These are phyloP conservation scores for Solanum bukasovii DNA, from an alignment of 257 asterid species.

Conservation along the genomic window DNA sequence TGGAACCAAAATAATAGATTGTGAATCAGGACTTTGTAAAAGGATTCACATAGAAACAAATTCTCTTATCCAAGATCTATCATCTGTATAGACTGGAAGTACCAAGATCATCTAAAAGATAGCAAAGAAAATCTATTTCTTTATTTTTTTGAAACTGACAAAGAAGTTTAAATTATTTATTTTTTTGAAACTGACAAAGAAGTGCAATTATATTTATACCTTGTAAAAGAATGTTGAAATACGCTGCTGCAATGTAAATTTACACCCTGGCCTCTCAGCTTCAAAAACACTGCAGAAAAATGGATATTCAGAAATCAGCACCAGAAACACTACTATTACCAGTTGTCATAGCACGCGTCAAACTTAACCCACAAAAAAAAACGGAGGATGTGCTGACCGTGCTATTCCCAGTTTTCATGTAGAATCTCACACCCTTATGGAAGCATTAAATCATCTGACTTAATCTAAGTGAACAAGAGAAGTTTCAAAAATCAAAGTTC, in stretches of 20 bases:
- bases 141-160: neutral
- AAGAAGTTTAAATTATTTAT: neutral
- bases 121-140: neutral
- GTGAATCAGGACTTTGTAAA: neutral
- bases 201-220: conserved; percentile 26
- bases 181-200: neutral
- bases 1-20: neutral
- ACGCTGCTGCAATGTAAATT: conserved; percentile 73
- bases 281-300: conserved; percentile 63
- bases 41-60: neutral
- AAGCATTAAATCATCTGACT: neutral
- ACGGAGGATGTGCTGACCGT: neutral
- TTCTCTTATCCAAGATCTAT: neutral
- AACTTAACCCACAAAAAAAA: neutral
- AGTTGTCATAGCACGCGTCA: neutral
- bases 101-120: neutral
- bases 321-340: neutral
- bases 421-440: neutral
- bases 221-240: conserved; percentile 83
- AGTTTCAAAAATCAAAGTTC: neutral
- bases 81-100: neutral
- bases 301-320: neutral
- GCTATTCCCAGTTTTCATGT: neutral
- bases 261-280: conserved; percentile 85
- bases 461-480: neutral